A percentile compares a stretch with the other conserved stretches of the same genome.
phyloP scores from a whole-genome alignment of 306 rosid genomes.

The Lupinus albus region DNA sequence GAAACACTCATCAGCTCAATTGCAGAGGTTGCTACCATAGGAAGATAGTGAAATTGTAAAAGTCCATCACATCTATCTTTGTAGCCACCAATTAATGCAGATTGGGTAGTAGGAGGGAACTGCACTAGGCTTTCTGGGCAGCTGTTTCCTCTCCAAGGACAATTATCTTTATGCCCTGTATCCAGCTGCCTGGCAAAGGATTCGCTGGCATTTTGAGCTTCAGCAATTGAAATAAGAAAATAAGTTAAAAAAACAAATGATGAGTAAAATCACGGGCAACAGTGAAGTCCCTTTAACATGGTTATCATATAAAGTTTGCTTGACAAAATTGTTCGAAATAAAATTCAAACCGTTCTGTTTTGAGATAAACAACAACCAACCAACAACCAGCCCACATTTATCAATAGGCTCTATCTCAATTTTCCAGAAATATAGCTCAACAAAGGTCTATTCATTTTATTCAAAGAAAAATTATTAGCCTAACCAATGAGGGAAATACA shows the following conservation, averaged over 20 bases:
- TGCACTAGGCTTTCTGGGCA: slow-evolving; percentile 99
- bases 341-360: slow-evolving; percentile 19
- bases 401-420: too few species aligned
- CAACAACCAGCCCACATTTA: too few species aligned
- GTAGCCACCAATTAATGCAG: slow-evolving; percentile 88
- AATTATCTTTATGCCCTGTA: slow-evolving; percentile 71
- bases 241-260: slow-evolving; percentile 32
- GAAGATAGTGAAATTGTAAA: slow-evolving; percentile 76
- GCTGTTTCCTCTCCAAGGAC: slow-evolving; percentile 96
- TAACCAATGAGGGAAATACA: too few species aligned
- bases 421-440: too few species aligned
- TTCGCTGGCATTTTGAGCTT: slow-evolving; percentile 78
- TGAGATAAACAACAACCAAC: slow-evolving; percentile 13
- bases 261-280: slow-evolving; percentile 30
- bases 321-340: slow-evolving; percentile 23
- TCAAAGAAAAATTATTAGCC: too few species aligned
- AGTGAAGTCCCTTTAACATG: slow-evolving; percentile 36
- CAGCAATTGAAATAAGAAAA: slow-evolving; percentile 45
- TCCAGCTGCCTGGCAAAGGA: slow-evolving; percentile 89
- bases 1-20: slow-evolving; percentile 76
- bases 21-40: slow-evolving; percentile 77
- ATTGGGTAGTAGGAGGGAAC: slow-evolving; percentile 89
- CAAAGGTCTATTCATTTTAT: too few species aligned
- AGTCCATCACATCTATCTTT: slow-evolving; percentile 99
- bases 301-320: slow-evolving; percentile 19